Base-by-base conservation (phyloP, 371 early-diverging fungal species). In the Mucor mucedo region DNA sequence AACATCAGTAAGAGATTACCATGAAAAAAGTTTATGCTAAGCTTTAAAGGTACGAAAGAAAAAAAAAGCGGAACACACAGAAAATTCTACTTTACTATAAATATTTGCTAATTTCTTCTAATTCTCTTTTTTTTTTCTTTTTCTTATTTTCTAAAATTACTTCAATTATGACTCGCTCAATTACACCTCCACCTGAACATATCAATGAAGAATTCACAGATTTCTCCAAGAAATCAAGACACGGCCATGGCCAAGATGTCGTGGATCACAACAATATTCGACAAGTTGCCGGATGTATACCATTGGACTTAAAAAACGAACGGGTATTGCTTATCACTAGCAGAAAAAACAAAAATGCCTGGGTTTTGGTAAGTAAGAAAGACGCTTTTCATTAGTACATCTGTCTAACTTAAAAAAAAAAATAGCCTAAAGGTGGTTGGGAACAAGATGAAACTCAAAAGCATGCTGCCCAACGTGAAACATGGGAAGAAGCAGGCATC, bases 401-500 rank as follows among this genome's bases (percentile, higher is more conserved):
- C n/a, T 10, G 4, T 14, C 45, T 45, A 45, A 45, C 16, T 45
- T 42, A 39, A 8, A 42, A n/a, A n/a, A n/a, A 13, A n/a, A n/a
- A n/a, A 13, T 44, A 44, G 62, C 85, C 85, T 30, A 85, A 85
- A 68, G 85, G 85, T 13, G 85, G 85, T 11, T 85, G 85, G 85
- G 85, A 85, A 54, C 77, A 72, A 52, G 84, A 83, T 50, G 85
- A 85, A 61, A 75, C 85, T 10, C 72, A 79, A 62, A 71, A 80
- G 59, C 77, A 82, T 44, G 85, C 85, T 27, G 85, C 85, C 10
- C 68, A 65, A 11, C 69, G 85, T 52, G 85, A 85, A 60, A 85
- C 85, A 6, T 85, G 81, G 76, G 85, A 85, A 72, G 85, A 85
- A 69, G 85, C 83, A 8, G 85, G 85, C n/a, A 76, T 72, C 5